Evolutionary conservation across 1,284 basidiomycete genomes (phyloP), one percentile per base, ranked within the genome.

Genomic region (Phellopilus nigrolimitatus): DNA sequence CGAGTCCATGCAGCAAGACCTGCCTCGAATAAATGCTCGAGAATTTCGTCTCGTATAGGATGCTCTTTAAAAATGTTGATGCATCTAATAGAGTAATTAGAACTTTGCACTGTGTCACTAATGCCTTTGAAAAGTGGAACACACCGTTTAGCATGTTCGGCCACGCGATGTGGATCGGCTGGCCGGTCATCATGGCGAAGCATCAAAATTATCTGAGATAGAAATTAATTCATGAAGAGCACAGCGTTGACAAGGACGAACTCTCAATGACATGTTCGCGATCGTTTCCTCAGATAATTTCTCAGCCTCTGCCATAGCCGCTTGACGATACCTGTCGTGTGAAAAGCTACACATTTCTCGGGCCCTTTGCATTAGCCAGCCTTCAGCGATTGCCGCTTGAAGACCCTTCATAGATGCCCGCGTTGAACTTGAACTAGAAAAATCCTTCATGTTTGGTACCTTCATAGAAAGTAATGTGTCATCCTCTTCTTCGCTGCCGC

Each of bases 301-400:
- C 39, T 74, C 70, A 0, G 74, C 76, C 63, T 84, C 80, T 2
- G 71, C 73, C 59, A 80, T 77, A 7, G 79, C 80, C 13, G 83
- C 81, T 63, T 84, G 83, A 7, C 82, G 74, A 65, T 84, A 86
- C 42, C 82, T 69, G 61, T 86, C 83, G 62, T 87, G 84, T 3
- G 82, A 71, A 65, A 84, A 86, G 57, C 76, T 80, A 63, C 82
- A 84, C 81, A 84, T 84, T 58, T 86, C 84, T 24, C 84, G 70
- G 1, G 81, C 84, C 40, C 80, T 68, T 56, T 84, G 80, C 10
- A 84, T 75, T 3, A 86, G 68, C 82, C 82, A 86, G 1, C 84
- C 84, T 62, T 86, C 83, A 3, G 77, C 67, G 15, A 85, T 73
- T 1, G 82, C 83, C 13, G 72, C 65, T 61, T 86, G 83, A 33